A percentile compares a stretch with the other conserved stretches of the same genome.
Conservation (phyloP, 2,329 filamentous ascomycete species). For the Colletotrichum acutatum region DNA sequence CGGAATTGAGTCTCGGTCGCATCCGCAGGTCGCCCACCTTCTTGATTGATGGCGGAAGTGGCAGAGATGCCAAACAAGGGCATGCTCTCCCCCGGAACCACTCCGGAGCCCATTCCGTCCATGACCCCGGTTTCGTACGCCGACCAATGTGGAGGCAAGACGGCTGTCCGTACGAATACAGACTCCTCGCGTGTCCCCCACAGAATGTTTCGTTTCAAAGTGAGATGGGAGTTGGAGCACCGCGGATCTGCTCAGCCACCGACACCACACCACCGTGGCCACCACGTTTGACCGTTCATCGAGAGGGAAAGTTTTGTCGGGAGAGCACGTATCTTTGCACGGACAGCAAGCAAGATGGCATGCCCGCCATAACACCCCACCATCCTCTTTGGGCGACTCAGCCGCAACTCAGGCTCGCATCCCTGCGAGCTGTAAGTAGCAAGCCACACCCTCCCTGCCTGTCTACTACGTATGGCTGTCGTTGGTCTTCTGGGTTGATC, state of each 20-base stretch:
- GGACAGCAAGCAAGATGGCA: background rate
- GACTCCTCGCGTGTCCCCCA: background rate
- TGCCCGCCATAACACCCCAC: background rate
- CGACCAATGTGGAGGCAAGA: slow-evolving; percentile 16
- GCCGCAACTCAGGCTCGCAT: slow-evolving; percentile 23
- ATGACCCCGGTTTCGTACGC: slow-evolving; percentile 20
- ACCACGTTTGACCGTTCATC: slow-evolving; percentile 1
- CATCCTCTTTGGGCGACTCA: slow-evolving; percentile 22
- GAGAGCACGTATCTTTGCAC: background rate
- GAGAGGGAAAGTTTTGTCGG: background rate
- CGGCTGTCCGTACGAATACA: background rate
- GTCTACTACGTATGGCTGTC: background rate
- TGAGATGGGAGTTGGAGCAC: slow-evolving; percentile 7
- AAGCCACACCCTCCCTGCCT: slow-evolving; percentile 24
- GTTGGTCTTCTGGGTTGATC: background rate
- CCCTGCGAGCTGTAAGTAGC: slow-evolving; percentile 18
- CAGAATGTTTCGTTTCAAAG: slow-evolving; percentile 31
- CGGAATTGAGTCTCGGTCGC: slow-evolving; percentile 23
- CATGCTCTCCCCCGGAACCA: background rate
- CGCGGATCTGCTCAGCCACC: background rate
- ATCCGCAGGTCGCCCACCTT: background rate
- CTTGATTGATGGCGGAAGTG: background rate
- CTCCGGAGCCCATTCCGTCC: slow-evolving; percentile 19
- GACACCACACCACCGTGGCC: background rate
- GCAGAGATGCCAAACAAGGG: background rate